These are phyloP conservation scores for Peronosclerospora sorghi DNA, from an alignment of 352 stramenopile species.

Conservation along the genomic window DNA sequence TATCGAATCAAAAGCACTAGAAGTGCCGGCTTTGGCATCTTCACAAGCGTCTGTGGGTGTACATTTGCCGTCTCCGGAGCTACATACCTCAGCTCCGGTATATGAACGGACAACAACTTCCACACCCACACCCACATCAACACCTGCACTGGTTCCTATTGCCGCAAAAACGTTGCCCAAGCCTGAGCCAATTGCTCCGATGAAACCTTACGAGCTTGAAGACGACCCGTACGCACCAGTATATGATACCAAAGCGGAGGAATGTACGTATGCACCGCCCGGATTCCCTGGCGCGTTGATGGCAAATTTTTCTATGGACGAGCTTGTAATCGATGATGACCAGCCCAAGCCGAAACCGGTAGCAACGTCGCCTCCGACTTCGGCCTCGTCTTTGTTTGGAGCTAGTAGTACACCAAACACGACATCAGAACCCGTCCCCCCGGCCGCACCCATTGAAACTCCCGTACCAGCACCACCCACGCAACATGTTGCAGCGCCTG, in stretches of 20 bases:
- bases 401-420: slow-evolving; percentile 3
- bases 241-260: slow-evolving; percentile 7
- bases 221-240: slow-evolving; percentile 18
- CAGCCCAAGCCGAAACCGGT: slow-evolving; percentile 9
- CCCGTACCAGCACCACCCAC: slow-evolving; percentile 5
- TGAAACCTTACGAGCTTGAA: slow-evolving; percentile 27
- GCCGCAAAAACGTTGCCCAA: slow-evolving; percentile 11
- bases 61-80: slow-evolving; percentile 5
- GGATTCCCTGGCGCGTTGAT: slow-evolving; percentile 26
- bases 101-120: background rate
- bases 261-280: slow-evolving; percentile 7
- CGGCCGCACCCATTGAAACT: slow-evolving; percentile 4
- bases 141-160: slow-evolving; percentile 7
- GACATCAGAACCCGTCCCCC: slow-evolving; percentile 4
- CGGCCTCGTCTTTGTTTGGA: slow-evolving; percentile 23
- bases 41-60: slow-evolving; percentile 4
- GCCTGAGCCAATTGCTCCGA: slow-evolving; percentile 15
- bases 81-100: slow-evolving; percentile 6
- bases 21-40: slow-evolving; percentile 5
- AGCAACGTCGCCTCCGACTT: slow-evolving; percentile 6
- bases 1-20: slow-evolving; percentile 5
- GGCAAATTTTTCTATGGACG: slow-evolving; percentile 40
- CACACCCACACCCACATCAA: background rate
- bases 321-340: slow-evolving; percentile 22
- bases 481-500: slow-evolving; percentile 2